Percentiles rank a stretch among this genome's conserved stretches.
phyloP scores from a whole-genome alignment of 2,329 filamentous ascomycete species.

The Colletotrichum falcatum region DNA sequence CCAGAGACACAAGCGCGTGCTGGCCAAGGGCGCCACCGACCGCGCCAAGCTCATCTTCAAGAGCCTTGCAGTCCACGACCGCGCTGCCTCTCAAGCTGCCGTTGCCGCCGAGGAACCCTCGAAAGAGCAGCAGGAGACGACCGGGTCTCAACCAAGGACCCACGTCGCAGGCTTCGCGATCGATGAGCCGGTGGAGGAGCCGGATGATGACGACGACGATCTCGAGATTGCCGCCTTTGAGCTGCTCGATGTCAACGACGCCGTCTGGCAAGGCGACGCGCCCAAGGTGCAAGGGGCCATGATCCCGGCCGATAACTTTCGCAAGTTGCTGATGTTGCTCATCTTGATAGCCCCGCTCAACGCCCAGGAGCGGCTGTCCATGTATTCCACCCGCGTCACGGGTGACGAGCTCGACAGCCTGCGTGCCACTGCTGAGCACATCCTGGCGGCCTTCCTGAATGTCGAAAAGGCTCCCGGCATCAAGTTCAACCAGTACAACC shows the following conservation, averaged over 20 bases:
- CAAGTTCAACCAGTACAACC: constrained; percentile 70
- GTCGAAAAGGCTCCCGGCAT: constrained; percentile 74
- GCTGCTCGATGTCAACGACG: constrained; percentile 72
- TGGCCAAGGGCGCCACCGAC: constrained; percentile 68
- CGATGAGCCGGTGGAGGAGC: constrained; percentile 58
- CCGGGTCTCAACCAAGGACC: constrained; percentile 1
- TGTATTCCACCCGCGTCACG: constrained; percentile 67
- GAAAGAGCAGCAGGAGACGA: constrained; percentile 40
- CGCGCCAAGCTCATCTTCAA: constrained; percentile 76
- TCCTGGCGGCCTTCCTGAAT: constrained; percentile 74
- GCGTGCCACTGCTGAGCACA: constrained; percentile 70
- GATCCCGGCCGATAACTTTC: constrained; percentile 80
- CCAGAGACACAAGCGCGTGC: constrained; percentile 73
- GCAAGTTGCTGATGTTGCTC: constrained; percentile 77
- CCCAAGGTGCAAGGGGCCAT: constrained; percentile 71
- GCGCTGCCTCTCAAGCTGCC: constrained; percentile 57
- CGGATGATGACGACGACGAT: constrained; percentile 68
- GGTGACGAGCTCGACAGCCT: constrained; percentile 69
- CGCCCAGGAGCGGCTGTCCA: constrained; percentile 73
- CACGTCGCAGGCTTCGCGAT: constrained; percentile 58
- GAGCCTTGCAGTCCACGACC: constrained; percentile 78
- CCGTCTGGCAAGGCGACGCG: constrained; percentile 65
- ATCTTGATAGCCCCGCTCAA: constrained; percentile 74
- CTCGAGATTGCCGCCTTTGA: constrained; percentile 77
- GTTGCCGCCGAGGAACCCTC: constrained; percentile 13